Evolutionary conservation across 176 grass and related monocot genomes (phyloP), one percentile per base, ranked within the genome.

Genomic region (Oryza brachyantha): DNA sequence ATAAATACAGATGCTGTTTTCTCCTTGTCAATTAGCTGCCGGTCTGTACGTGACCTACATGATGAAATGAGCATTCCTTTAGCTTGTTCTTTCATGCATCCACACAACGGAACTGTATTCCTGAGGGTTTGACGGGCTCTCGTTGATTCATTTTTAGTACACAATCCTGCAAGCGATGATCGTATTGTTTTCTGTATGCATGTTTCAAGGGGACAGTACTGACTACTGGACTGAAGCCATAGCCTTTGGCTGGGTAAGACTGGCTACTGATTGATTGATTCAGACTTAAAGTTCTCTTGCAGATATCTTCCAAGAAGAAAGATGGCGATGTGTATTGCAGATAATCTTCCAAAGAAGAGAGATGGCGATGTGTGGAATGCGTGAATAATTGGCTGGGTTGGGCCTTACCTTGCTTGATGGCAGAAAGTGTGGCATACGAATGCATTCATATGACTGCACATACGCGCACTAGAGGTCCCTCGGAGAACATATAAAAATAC

Each of bases 11-110:
- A 1, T 46, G 43, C 2, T 5, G 27, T 61, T 31, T 17, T 8
- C 0, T 62, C 11, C 24, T 46, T 68, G 61, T 73, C 80, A 19
- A 87, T 65, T 82, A 64, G 73, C 66, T 21, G 28, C 67, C 10
- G 17, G 24, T 31, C 61, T 83, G 72, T 59, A 67, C 82, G 79
- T 34, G 4, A 42, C 14, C 34, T 57, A 48, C 28, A 66, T 37
- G 58, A 64, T 35, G 48, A 19, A 46, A 52, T 52, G 48, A n/a
- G 0, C 72, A 39, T 50, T 66, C 37, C 5, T 68, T 60, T 29
- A 21, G n/a, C n/a, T 52, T 52, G 63, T 79, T 73, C 17, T 39
- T 46, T 50, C 46, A 31, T 58, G 48, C 5, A 21, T 52, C 48
- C 17, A 52, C 19, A n/a, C 48, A 24, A 76, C 36, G 40, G 21